Base-by-base conservation (phyloP, 257 asterid species). In the Salvia splendens region DNA sequence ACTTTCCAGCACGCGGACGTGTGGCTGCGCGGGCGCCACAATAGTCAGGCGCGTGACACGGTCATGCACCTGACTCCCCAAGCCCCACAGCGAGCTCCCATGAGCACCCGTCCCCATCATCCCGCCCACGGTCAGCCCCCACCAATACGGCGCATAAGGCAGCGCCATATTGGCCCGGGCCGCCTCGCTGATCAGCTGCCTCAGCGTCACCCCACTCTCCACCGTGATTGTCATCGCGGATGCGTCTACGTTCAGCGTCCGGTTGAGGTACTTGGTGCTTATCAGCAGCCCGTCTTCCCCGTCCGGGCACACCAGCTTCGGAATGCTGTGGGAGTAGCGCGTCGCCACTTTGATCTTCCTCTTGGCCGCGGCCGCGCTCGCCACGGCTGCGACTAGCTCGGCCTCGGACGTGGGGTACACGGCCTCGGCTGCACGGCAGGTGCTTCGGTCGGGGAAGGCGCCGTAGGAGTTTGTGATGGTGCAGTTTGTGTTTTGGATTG, bases 101-200 rank as follows among this genome's bases (percentile, higher is more conserved):
- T 89, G 95, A 0, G 92, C 96, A 10, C 96, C 96, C 2, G 96
- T 89, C 47, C 81, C 78, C 78, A 86, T 10, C 79, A 84, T 76
- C 38, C 96, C 94, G 0, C 96, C 96, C 10, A 88, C 75, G 2
- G 85, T 88, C 75, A 86, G 20, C 1, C 96, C 96, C 91, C 87
- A 86, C 96, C 96, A 88, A 50, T 86, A 88, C 0, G 96, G 94
- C 0, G 84, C 61, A 36, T 84, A 78, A 9, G 91, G 89, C 81
- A 89, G 68, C 20, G 86, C 89, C 78, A 89, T 11, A 1, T 60
- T 61, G 3, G 58, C 80, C 43, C 53, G 59, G 1, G 85, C 84
- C 16, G 91, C 91, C 40, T 56, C 82, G 4, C 41, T 11, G 32
- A 84, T 78, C 47, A 86, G 77, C 73, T 81, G 77, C 76, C 83